Conservation (phyloP, 306 rosid species). For the Luffa aegyptiaca region DNA sequence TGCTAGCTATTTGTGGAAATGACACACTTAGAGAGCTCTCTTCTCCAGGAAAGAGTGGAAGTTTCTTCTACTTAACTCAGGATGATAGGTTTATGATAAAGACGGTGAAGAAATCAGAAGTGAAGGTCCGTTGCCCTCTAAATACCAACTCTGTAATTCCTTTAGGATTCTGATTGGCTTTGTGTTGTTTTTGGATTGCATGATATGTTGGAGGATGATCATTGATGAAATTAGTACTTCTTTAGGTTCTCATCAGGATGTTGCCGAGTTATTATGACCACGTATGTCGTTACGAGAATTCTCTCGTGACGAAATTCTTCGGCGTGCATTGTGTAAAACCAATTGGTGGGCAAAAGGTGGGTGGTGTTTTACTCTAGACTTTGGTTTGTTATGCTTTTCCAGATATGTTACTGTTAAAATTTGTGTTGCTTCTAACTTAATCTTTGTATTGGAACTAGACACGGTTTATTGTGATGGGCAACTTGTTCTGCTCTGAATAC, state of each 20-base stretch:
- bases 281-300: conserved; percentile 53
- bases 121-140: conserved; percentile 54
- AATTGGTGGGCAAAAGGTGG: conserved; percentile 86
- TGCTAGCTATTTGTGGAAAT: conserved; percentile 87
- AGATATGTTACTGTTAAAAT: neutral
- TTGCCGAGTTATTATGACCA: conserved; percentile 74
- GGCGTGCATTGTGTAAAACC: conserved; percentile 99
- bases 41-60: conserved; percentile 96
- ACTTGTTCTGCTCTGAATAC: conserved; percentile 92
- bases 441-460: conserved; percentile 39
- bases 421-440: neutral
- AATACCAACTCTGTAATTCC: neutral
- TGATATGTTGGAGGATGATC: neutral
- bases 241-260: conserved; percentile 90
- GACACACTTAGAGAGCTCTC: conserved; percentile 93
- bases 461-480: conserved; percentile 98
- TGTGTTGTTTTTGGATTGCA: neutral
- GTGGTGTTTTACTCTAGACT: neutral
- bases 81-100: conserved; percentile 94
- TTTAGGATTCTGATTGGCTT: neutral
- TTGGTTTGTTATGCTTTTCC: neutral
- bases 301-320: conserved; percentile 83
- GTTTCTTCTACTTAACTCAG: conserved; percentile 84
- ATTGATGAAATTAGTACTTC: conserved; percentile 11
- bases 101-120: conserved; percentile 93